Base-by-base conservation (phyloP, 2,329 filamentous ascomycete species). In the Ascochyta fabae region DNA sequence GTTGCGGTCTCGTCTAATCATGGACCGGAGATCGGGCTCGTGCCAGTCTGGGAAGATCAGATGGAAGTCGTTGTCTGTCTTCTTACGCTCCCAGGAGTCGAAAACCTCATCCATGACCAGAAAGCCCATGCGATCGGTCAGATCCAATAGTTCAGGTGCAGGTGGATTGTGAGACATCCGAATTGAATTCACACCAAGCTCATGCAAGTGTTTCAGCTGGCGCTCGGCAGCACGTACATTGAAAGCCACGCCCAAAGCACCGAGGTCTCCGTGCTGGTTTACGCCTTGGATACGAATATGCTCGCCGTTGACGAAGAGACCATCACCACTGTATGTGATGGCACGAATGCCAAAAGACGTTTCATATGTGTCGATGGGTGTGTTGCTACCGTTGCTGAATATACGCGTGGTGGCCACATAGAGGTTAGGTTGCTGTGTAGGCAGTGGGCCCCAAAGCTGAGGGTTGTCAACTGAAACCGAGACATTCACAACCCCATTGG, bases 131-230 rank as follows among this genome's bases (percentile, higher is more conserved):
- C 70, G 66, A 61, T 85, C 83, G 1, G 81, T 76, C 2, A 84
- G 61, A 6, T 83, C 77, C 1, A 85, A 74, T 0, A 83, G 68
- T 51, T 83, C 82, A 0, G 80, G 75, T 0, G 82, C 81, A 0
- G 83, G 82, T 1, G 81, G 81, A 64, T 85, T 85, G 64, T 85
- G 83, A 2, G 82, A 78, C 29, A 79, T 84, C 1, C 82, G 77
- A 9, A 85, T 73, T 0, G 80, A 78, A 58, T 85, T 85, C 58
- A 65, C 68, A 12, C 83, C 83, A 72, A 84, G 75, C 13, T 83
- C 80, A n/a, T 74, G 75, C 1, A 85, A 69, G 9, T 80, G 77
- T 58, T 82, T 68, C 4, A 84, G 73, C 64, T 85, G 80, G 1
- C 83, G 75, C 64, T 81, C 72, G 0, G 78, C 77, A 0, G 82